Evolutionary conservation across 768 basidiomycete genomes (phyloP).

Genomic region (Suillus occidentalis): DNA sequence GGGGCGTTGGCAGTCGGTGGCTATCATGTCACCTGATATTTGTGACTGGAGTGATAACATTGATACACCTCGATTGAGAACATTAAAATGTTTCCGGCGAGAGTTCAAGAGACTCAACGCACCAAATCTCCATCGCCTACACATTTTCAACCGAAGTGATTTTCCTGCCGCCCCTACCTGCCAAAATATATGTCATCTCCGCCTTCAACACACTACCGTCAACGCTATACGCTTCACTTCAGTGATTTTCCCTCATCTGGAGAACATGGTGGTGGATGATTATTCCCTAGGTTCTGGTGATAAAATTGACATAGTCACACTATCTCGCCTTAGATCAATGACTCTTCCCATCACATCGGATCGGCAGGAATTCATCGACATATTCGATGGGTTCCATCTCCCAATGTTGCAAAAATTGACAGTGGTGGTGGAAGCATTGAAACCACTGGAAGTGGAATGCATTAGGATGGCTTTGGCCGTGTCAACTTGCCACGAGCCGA

Average conservation of each 20-base stretch:
- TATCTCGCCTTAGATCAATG: neutral
- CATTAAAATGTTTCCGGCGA: neutral
- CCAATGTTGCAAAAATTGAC: slow-evolving; percentile 1
- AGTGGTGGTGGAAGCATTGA: neutral
- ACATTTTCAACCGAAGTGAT: neutral
- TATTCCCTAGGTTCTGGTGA: neutral
- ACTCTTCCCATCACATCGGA: neutral
- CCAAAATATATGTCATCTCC: neutral
- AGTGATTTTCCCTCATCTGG: neutral
- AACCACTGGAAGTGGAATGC: neutral
- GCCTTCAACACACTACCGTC: neutral
- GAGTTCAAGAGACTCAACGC: neutral
- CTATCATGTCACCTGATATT: neutral
- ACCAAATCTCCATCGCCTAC: neutral
- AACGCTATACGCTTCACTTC: neutral
- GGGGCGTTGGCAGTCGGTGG: neutral
- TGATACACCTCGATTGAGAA: neutral
- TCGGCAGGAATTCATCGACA: too few species aligned
- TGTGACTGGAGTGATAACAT: neutral
- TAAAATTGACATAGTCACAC: neutral
- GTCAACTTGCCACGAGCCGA: neutral
- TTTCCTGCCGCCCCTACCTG: neutral
- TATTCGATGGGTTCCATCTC: neutral
- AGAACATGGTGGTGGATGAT: neutral
- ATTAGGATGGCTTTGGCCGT: neutral